These are phyloP conservation scores for Aspergillus hortae DNA, from an alignment of 2,329 filamentous ascomycete genomes.

Conservation along the genomic window DNA sequence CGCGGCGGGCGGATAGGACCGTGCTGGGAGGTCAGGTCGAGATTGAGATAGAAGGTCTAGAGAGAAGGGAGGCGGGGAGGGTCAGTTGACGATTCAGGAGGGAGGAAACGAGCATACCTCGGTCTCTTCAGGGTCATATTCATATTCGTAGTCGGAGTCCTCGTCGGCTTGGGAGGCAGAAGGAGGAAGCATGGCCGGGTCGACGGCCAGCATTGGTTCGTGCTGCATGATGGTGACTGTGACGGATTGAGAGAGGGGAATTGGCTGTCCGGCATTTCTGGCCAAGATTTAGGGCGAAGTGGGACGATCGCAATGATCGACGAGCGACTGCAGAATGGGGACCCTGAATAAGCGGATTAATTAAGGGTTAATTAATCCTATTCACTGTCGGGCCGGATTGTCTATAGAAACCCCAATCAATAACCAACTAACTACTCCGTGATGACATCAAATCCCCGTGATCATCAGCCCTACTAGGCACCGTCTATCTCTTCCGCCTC, in stretches of 20 bases:
- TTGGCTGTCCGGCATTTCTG: no score
- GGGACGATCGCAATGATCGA: no score
- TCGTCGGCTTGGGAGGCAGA: constrained; percentile 33
- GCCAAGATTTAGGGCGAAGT: no score
- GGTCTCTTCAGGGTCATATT: constrained; percentile 52
- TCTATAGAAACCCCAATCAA: no score
- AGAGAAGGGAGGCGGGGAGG: not conserved
- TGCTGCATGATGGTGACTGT: constrained; percentile 4
- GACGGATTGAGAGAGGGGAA: no score
- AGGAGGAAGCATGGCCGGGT: constrained; percentile 22
- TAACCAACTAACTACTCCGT: no score
- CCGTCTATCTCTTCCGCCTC: constrained; percentile 6
- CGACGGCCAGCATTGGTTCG: constrained; percentile 14
- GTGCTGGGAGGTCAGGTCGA: constrained; percentile 53
- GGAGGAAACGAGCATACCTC: constrained; percentile 39
- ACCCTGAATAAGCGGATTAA: no score
- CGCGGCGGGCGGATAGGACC: constrained; percentile 35
- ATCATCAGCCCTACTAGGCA: no score
- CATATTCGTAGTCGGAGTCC: constrained; percentile 58
- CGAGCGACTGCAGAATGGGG: no score
- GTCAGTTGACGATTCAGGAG: not conserved
- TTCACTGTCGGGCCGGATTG: no score
- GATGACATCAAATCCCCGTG: no score
- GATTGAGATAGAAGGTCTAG: constrained; percentile 57
- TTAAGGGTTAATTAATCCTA: no score